phyloP scores from a whole-genome alignment of 2,329 filamentous ascomycete species.

The Alternaria sp. region DNA sequence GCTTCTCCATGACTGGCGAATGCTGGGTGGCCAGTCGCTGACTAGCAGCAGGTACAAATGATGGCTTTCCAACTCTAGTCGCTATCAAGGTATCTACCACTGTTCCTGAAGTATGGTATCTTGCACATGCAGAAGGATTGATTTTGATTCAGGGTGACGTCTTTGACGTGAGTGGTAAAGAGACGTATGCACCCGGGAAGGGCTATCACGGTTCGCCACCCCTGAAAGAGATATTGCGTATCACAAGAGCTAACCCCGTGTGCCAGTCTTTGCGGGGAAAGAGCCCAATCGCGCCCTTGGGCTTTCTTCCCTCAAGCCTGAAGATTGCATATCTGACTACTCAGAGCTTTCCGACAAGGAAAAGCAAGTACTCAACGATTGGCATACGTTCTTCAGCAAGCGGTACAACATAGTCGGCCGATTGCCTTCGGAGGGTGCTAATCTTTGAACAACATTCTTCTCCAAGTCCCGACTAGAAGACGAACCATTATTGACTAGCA shows the following conservation, averaged over 20 bases:
- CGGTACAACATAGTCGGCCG: conserved; percentile 87
- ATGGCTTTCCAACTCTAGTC: conserved; percentile 66
- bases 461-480: background rate
- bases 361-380: conserved; percentile 85
- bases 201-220: conserved; percentile 80
- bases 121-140: conserved; percentile 11
- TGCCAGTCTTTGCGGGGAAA: conserved; percentile 89
- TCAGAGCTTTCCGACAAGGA: conserved; percentile 83
- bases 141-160: conserved; percentile 74
- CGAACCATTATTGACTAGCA: background rate
- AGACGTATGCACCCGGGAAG: conserved; percentile 81
- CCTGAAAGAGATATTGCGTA: background rate
- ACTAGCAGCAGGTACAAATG: conserved; percentile 65
- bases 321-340: conserved; percentile 85
- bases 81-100: conserved; percentile 61
- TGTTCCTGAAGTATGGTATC: background rate
- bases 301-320: conserved; percentile 82
- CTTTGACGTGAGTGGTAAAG: conserved; percentile 92
- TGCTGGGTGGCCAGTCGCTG: conserved; percentile 1
- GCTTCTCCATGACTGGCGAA: background rate
- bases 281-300: conserved; percentile 93
- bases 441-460: conserved; percentile 16
- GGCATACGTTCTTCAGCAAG: conserved; percentile 96
- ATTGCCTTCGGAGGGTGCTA: conserved; percentile 34
- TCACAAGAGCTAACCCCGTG: conserved; percentile 11